Conservation (phyloP, 352 stramenopile genomes). For the Globisporangium nagaii region DNA sequence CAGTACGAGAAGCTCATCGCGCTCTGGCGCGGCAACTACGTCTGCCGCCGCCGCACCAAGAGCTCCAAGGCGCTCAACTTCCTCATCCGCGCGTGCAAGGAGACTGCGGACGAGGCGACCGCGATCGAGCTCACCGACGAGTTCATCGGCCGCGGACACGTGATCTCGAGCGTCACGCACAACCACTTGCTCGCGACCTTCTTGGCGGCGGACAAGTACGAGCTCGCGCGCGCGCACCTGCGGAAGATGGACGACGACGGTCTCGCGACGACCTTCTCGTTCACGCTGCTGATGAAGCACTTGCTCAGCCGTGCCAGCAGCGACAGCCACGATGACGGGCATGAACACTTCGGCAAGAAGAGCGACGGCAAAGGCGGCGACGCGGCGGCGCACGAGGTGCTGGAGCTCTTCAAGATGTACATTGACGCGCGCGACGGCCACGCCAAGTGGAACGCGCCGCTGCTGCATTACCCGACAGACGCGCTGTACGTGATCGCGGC, state of each 20-base stretch:
- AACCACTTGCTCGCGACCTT: constrained; percentile 75
- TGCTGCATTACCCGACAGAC: constrained; percentile 62
- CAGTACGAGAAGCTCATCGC: constrained; percentile 44
- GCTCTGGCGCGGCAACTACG: constrained; percentile 50
- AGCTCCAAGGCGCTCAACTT: constrained; percentile 80
- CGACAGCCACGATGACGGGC: no score
- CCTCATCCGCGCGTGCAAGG: constrained; percentile 57
- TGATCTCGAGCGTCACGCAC: constrained; percentile 52
- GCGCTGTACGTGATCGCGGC: constrained; percentile 60
- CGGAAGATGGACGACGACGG: constrained; percentile 32
- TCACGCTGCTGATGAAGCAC: constrained; percentile 74
- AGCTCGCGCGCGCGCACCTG: constrained; percentile 39
- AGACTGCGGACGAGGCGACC: constrained; percentile 28
- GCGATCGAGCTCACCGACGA: constrained; percentile 50
- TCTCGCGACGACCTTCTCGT: constrained; percentile 60
- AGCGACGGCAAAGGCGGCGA: background rate
- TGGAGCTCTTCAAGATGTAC: constrained; percentile 62
- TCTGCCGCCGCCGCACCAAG: constrained; percentile 59
- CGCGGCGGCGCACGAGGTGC: constrained; percentile 30
- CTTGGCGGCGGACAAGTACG: constrained; percentile 49
- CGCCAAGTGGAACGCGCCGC: constrained; percentile 38
- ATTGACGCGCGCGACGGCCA: constrained; percentile 37
- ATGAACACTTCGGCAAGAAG: no score
- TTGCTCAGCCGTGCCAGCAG: constrained; percentile 19
- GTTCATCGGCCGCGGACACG: constrained; percentile 51